Percentiles rank a stretch among this genome's conserved stretches.
phyloP scores from a whole-genome alignment of 805 yeast species.

The Sugiyamaella mastotermitis region DNA sequence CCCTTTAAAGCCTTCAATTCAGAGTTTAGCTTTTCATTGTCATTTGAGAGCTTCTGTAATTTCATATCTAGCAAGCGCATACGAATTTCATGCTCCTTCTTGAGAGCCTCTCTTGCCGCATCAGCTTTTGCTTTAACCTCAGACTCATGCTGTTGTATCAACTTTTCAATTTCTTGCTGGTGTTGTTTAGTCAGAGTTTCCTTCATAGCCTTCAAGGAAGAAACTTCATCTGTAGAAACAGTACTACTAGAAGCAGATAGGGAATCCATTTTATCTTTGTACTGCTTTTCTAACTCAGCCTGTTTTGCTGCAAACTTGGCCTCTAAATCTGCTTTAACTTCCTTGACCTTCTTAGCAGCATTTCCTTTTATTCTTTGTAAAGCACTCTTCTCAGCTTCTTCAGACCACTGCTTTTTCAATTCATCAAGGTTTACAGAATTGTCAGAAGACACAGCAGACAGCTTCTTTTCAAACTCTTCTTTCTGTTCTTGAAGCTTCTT shows the following conservation, averaged over 20 bases:
- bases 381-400: conserved; percentile 9
- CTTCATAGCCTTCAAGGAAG: conserved; percentile 12
- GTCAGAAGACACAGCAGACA: conserved; percentile 6
- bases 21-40: no score
- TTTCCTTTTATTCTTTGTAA: conserved; percentile 6
- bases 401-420: conserved; percentile 14
- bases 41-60: no score
- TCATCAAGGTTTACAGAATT: conserved; percentile 12
- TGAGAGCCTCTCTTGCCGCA: conserved; percentile 36
- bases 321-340: conserved; percentile 18
- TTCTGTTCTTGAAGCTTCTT: conserved; percentile 17
- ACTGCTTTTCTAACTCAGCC: conserved; percentile 5
- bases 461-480: conserved; percentile 17
- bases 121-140: conserved; percentile 13
- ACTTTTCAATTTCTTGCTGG: conserved; percentile 23
- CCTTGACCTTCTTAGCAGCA: conserved; percentile 15
- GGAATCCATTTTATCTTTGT: conserved; percentile 4
- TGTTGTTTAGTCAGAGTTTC: conserved; percentile 33
- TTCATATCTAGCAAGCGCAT: no score
- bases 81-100: no score
- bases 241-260: conserved; percentile 7
- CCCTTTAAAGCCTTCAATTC: no score
- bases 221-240: conserved; percentile 17
- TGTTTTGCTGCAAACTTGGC: conserved; percentile 19
- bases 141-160: conserved; percentile 20